Base-by-base conservation (phyloP, 1,284 basidiomycete genomes). In the Ceratobasidium sp. region DNA sequence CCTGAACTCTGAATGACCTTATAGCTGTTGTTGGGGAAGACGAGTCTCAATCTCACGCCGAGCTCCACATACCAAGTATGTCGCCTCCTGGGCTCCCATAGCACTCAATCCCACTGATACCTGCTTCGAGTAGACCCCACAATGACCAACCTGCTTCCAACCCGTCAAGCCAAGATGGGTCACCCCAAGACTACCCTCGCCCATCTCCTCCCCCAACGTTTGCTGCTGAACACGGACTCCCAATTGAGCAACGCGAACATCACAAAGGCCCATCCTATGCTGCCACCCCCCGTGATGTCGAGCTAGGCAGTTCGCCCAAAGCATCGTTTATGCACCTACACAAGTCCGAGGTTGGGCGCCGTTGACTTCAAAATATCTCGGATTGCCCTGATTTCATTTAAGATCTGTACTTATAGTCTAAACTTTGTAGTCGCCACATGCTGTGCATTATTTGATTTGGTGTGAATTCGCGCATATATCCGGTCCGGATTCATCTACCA, bases 311-410 rank as follows among this genome's bases (percentile, higher is more conserved):
- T 16, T 69, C 65, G 28, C 65, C 65, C 18, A 69, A 69, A 39
- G 48, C 65, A 3, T 69, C 65, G 52, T 69, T 69, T 53, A 45
- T 69, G 65, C 65, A 69, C 26, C 28, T 69, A 6, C 65, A 69
- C 41, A 69, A 69, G 53, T 69, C 52, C 23, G 65, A 69, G 21
- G 26, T 69, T 53, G 65, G 53, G 21, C 65, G 50, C 23, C 64
- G 64, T 23, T 67, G 53, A 67, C 41, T 39, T n/a, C n/a, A 14
- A 39, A 6, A 26, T 28, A 5, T 14, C 5, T 12, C 57, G 26
- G 8, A 48, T 23, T 28, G 28, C 6, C 14, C 8, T 23, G 34
- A 21, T n/a, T 5, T 30, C 36, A 6, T 41, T 59, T 2, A 59
- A 59, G 14, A n/a, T n/a, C n/a, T 59, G 57, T 59, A 59, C 23